Percentiles rank a stretch among this genome's conserved stretches.
Conservation (phyloP, 257 asterid species). For the Pogostemon cablin region DNA sequence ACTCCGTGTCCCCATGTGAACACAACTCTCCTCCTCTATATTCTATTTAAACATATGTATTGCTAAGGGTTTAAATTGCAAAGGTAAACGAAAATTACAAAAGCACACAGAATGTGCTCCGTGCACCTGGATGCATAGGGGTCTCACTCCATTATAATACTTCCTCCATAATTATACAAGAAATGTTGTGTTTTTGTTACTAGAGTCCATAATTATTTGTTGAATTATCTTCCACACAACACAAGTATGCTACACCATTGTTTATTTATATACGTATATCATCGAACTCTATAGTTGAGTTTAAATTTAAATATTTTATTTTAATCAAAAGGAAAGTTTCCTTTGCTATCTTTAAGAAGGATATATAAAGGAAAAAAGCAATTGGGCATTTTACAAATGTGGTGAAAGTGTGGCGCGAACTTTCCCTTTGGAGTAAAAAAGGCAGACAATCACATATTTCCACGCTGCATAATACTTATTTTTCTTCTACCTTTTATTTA, state of each 20-base stretch:
- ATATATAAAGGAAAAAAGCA: conserved; percentile 10
- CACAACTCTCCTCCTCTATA: no score
- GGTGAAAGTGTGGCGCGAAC: conserved; percentile 17
- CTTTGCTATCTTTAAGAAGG: conserved; percentile 9
- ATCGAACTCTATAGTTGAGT: background rate
- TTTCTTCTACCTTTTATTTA: no score
- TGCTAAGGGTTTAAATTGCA: no score
- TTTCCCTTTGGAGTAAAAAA: conserved; percentile 17
- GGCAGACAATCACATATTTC: conserved; percentile 23
- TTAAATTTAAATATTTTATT: background rate
- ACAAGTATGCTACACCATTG: background rate
- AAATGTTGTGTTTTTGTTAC: no score
- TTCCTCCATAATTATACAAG: no score
- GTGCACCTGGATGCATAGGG: no score
- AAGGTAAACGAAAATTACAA: no score
- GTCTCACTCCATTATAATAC: no score
- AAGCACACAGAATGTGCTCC: no score
- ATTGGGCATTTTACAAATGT: background rate
- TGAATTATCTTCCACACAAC: background rate
- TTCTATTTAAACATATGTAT: no score
- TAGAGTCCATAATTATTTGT: no score
- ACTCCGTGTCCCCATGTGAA: no score
- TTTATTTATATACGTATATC: background rate
- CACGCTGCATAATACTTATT: conserved; percentile 11
- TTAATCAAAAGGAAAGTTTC: background rate